phyloP scores from a whole-genome alignment of 2,329 filamentous ascomycete species.

The Colletotrichum melonis region DNA sequence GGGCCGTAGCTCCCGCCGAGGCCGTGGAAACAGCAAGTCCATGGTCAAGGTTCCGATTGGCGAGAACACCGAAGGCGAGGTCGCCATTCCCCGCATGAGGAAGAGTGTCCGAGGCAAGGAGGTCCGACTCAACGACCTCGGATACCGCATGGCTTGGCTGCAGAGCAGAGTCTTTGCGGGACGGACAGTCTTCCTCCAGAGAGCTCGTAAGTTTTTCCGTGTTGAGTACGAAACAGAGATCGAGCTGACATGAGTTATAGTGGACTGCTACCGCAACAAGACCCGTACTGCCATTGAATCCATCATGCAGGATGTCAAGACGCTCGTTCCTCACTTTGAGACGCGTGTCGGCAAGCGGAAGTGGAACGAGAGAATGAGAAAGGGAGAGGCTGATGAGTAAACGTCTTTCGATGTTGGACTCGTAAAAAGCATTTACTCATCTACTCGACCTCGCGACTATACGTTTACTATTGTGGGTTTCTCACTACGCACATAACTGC shows the following conservation, averaged over 20 bases:
- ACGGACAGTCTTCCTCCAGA: conserved; percentile 87
- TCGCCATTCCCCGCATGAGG: conserved; percentile 80
- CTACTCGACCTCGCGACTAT: neutral
- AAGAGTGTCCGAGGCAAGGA: conserved; percentile 80
- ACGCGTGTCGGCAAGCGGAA: conserved; percentile 86
- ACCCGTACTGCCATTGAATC: conserved; percentile 84
- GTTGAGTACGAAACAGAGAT: neutral
- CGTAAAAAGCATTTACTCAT: neutral
- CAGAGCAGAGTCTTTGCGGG: conserved; percentile 93
- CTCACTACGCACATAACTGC: conserved; percentile 24
- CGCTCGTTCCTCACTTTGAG: conserved; percentile 87
- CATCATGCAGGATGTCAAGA: conserved; percentile 78
- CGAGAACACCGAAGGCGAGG: conserved; percentile 78
- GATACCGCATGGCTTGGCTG: conserved; percentile 96
- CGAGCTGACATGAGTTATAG: conserved; percentile 56
- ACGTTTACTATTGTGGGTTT: conserved; percentile 15
- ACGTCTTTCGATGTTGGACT: neutral
- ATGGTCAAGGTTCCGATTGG: conserved; percentile 72
- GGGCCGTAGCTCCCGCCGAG: conserved; percentile 53
- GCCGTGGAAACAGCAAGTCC: conserved; percentile 48
- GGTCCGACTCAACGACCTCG: conserved; percentile 90
- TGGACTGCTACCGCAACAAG: conserved; percentile 95
- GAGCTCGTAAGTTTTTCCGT: conserved; percentile 78
- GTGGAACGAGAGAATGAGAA: conserved; percentile 71
- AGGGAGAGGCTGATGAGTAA: conserved; percentile 42